Evolutionary conservation across 352 stramenopile species (phyloP).

Genomic region (Thraustotheca clavata): DNA sequence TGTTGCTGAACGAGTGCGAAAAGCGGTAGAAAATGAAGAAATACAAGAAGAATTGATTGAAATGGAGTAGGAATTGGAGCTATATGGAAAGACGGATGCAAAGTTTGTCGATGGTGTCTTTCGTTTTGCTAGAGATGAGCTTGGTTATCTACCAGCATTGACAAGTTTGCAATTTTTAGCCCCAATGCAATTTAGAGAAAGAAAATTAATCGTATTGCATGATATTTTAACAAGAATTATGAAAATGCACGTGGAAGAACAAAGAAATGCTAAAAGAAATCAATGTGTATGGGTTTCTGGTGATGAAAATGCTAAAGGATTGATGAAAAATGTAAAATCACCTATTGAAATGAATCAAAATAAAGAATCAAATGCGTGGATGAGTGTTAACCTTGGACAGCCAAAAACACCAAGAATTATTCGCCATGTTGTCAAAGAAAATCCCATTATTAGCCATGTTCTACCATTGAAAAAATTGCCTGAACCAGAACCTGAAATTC

Average conservation of each 20-base stretch:
- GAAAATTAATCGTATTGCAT: constrained; percentile 45
- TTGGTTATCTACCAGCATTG: constrained; percentile 57
- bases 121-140: constrained; percentile 61
- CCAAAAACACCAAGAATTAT: constrained; percentile 7
- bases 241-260: constrained; percentile 40
- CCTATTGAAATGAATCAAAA: neutral
- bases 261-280: constrained; percentile 33
- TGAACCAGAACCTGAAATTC: neutral
- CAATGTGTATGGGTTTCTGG: constrained; percentile 50
- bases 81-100: constrained; percentile 68
- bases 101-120: constrained; percentile 70
- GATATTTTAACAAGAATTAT: constrained; percentile 41
- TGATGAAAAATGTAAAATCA: neutral
- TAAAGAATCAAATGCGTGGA: neutral
- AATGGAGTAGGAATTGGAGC: constrained; percentile 40
- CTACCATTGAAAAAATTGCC: too few species aligned
- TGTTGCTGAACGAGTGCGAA: constrained; percentile 40
- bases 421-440: neutral
- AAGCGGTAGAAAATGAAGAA: constrained; percentile 8
- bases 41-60: neutral
- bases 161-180: constrained; percentile 51
- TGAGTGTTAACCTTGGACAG: constrained; percentile 14
- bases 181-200: constrained; percentile 44
- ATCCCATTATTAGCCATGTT: too few species aligned
- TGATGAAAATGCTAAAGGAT: constrained; percentile 16